phyloP scores from a whole-genome alignment of 345 rosid genomes.

The Noccaea bulbosa region DNA sequence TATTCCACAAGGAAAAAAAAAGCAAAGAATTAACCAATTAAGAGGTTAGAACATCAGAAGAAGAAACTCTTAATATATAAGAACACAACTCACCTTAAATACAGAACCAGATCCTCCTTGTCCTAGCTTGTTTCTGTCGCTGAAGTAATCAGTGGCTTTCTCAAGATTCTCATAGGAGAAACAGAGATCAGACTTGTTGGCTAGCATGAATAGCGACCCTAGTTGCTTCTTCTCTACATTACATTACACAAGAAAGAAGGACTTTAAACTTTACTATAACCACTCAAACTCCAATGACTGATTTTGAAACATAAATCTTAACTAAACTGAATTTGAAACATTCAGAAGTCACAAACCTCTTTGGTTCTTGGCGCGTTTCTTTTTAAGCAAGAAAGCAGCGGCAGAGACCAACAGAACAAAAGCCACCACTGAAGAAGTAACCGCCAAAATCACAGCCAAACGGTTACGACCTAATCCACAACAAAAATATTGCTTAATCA shows the following conservation, averaged over 20 bases:
- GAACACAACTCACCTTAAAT: conserved; percentile 56
- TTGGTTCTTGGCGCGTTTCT: conserved; percentile 50
- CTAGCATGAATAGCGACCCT: conserved; percentile 55
- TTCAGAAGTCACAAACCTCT: conserved; percentile 49
- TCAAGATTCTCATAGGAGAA: conserved; percentile 83
- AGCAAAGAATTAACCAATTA: not conserved
- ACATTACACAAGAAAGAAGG: not conserved
- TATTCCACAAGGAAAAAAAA: conserved; percentile 25
- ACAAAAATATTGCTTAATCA: conserved; percentile 8
- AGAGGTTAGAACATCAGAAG: conserved; percentile 9
- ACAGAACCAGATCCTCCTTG: conserved; percentile 97
- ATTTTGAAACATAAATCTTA: not conserved
- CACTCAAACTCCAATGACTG: conserved; percentile 4
- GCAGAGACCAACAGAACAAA: conserved; percentile 50
- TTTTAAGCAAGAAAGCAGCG: conserved; percentile 50
- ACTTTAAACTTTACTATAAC: not conserved
- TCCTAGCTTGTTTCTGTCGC: conserved; percentile 69
- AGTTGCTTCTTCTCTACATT: conserved; percentile 64
- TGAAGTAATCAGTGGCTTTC: conserved; percentile 76
- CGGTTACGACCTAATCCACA: conserved; percentile 49
- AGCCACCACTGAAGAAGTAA: conserved; percentile 56
- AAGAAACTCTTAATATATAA: not conserved
- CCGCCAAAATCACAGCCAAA: conserved; percentile 59
- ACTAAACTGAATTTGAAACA: conserved; percentile 4
- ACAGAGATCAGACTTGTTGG: conserved; percentile 72